Evolutionary conservation across 2,329 filamentous ascomycete genomes (phyloP).

Genomic region (Periconia macrospinosa): DNA sequence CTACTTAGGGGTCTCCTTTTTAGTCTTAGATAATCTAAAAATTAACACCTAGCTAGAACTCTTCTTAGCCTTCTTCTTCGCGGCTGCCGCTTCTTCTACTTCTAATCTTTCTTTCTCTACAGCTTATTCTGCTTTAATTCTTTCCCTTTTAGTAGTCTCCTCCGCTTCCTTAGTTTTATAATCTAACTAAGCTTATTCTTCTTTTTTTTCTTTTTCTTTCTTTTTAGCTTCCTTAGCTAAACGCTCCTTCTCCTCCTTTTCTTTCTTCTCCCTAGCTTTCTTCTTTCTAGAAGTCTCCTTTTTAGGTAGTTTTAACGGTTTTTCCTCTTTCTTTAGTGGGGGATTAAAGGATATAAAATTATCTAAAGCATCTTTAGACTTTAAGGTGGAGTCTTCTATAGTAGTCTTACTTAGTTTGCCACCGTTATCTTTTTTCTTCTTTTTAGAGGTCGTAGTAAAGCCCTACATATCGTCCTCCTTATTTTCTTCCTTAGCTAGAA

Average conservation of each 20-base stretch:
- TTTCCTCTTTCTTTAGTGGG: conserved; percentile 45
- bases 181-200: conserved; percentile 23
- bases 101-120: conserved; percentile 27
- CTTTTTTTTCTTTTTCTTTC: conserved; percentile 38
- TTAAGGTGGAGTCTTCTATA: conserved; percentile 29
- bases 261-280: conserved; percentile 35
- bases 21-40: conserved; percentile 21
- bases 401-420: conserved; percentile 31
- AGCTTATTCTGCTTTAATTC: conserved; percentile 11
- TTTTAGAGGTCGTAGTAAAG: conserved; percentile 22
- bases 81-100: conserved; percentile 18
- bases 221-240: conserved; percentile 28
- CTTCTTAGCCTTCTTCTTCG: conserved; percentile 23
- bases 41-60: conserved; percentile 22
- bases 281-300: conserved; percentile 30
- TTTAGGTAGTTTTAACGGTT: conserved; percentile 6
- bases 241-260: conserved; percentile 10
- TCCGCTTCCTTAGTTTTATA: conserved; percentile 26
- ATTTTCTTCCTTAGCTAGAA: conserved; percentile 45
- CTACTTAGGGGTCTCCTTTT: conserved; percentile 34
- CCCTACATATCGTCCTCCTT: conserved; percentile 42
- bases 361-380: conserved; percentile 35
- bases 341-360: conserved; percentile 38
- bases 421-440: conserved; percentile 37
- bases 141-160: conserved; percentile 24